Conservation (phyloP, 2,329 filamentous ascomycete genomes). For the Pseudocercospora fijiensis region DNA sequence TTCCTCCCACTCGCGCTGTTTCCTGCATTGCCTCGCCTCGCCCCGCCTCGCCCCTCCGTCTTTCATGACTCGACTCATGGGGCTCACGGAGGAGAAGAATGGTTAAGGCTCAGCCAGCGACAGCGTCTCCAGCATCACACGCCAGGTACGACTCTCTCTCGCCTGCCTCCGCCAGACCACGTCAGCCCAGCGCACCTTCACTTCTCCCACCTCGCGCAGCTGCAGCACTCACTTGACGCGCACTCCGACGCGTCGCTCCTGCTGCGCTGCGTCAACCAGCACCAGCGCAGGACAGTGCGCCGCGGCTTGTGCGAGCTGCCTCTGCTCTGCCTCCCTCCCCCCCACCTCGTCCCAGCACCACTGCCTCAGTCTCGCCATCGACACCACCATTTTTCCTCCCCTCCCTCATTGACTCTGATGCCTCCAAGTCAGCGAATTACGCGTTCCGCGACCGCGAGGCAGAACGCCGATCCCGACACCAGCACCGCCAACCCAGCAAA, state of each 20-base stretch:
- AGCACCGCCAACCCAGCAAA: conserved; percentile 39
- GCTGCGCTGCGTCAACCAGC: conserved; percentile 2
- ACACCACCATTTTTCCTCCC: conserved; percentile 8
- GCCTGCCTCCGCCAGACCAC: not conserved
- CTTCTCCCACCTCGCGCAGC: not conserved
- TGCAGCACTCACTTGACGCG: not conserved
- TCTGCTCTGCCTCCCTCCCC: too few species aligned
- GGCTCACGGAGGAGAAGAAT: conserved; percentile 7
- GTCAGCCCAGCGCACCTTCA: not conserved
- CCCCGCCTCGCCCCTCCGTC: conserved; percentile 1
- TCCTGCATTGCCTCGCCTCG: not conserved
- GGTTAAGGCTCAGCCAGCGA: conserved; percentile 6
- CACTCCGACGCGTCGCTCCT: conserved; percentile 4
- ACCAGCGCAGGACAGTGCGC: conserved; percentile 3
- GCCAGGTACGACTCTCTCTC: conserved; percentile 9
- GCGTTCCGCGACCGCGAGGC: conserved; percentile 63
- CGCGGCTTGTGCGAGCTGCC: conserved; percentile 10
- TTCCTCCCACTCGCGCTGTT: not conserved
- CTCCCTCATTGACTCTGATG: conserved; percentile 28
- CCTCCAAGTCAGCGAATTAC: conserved; percentile 30
- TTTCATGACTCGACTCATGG: conserved; percentile 8
- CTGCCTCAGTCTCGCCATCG: not conserved
- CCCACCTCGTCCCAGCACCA: conserved; percentile 3
- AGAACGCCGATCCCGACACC: conserved; percentile 48
- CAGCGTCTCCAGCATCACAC: conserved; percentile 9